Conservation (phyloP, 2,329 filamentous ascomycete species). For the Aspergillus quadricinctus region DNA sequence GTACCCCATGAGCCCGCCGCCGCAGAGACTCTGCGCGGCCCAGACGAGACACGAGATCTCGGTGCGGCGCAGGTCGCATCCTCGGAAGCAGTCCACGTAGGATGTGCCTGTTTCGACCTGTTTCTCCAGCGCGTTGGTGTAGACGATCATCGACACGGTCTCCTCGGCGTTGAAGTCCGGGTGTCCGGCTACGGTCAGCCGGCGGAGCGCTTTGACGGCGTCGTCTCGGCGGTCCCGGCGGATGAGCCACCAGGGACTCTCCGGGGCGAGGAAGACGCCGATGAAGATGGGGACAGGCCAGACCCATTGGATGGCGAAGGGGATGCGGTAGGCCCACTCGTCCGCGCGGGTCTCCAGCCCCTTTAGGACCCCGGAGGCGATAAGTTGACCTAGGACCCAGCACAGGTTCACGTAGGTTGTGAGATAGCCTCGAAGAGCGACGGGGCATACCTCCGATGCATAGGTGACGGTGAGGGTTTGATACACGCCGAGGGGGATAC, state of each 20-base stretch:
- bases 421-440: slow-evolving; percentile 42
- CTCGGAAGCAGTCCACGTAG: slow-evolving; percentile 81
- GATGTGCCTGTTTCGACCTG: slow-evolving; percentile 67
- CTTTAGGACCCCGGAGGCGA: slow-evolving; percentile 49
- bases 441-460: slow-evolving; percentile 45
- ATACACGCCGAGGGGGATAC: slow-evolving; percentile 51
- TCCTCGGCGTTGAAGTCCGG: slow-evolving; percentile 76
- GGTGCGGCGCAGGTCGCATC: slow-evolving; percentile 71
- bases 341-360: slow-evolving; percentile 43
- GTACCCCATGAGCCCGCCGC: slow-evolving; percentile 61
- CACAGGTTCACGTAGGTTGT: slow-evolving; percentile 47
- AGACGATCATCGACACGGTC: slow-evolving; percentile 87
- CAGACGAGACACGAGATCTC: slow-evolving; percentile 66
- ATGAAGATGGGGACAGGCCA: slow-evolving; percentile 49
- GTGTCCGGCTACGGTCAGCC: slow-evolving; percentile 49
- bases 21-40: slow-evolving; percentile 60
- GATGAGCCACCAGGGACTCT: slow-evolving; percentile 51
- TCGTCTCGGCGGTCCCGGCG: slow-evolving; percentile 43
- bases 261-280: slow-evolving; percentile 46
- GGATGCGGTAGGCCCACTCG: slow-evolving; percentile 51
- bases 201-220: slow-evolving; percentile 40
- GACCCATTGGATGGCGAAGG: slow-evolving; percentile 51
- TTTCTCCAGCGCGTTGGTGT: slow-evolving; percentile 77
- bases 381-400: slow-evolving; percentile 49
- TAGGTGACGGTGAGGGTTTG: slow-evolving; percentile 47